phyloP scores from a whole-genome alignment of 345 rosid species.

The Rhodamnia argentea region DNA sequence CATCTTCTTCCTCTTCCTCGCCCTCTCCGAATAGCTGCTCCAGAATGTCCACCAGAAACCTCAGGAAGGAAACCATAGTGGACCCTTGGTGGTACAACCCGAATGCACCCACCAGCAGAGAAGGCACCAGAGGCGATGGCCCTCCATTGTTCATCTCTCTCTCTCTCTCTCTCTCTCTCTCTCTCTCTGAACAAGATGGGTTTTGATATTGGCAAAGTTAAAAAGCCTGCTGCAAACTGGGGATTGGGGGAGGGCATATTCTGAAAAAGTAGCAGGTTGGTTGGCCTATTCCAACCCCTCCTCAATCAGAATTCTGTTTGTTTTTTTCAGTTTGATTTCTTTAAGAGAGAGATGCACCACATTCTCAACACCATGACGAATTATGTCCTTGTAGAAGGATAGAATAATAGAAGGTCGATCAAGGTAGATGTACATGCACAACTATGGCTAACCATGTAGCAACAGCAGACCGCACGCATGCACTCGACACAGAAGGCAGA shows the following conservation, averaged over 20 bases:
- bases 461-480: neutral
- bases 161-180: neutral
- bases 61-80: conserved; percentile 3
- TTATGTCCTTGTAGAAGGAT: neutral
- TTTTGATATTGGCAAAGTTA: neutral
- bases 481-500: neutral
- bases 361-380: neutral
- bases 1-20: conserved; percentile 5
- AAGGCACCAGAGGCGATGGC: conserved; percentile 43
- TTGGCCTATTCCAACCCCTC: neutral
- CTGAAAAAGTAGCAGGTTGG: neutral
- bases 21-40: neutral
- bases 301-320: neutral
- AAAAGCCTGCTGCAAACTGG: neutral
- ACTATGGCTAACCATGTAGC: neutral
- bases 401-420: neutral
- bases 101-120: conserved; percentile 24
- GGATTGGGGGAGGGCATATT: neutral
- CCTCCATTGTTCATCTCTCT: conserved; percentile 13
- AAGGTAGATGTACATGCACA: neutral
- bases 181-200: neutral
- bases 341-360: neutral
- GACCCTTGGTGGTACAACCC: conserved; percentile 22
- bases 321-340: neutral
- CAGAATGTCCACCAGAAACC: neutral